Evolutionary conservation across 2,329 filamentous ascomycete species (phyloP).

Genomic region (Fusarium sarcochroum): DNA sequence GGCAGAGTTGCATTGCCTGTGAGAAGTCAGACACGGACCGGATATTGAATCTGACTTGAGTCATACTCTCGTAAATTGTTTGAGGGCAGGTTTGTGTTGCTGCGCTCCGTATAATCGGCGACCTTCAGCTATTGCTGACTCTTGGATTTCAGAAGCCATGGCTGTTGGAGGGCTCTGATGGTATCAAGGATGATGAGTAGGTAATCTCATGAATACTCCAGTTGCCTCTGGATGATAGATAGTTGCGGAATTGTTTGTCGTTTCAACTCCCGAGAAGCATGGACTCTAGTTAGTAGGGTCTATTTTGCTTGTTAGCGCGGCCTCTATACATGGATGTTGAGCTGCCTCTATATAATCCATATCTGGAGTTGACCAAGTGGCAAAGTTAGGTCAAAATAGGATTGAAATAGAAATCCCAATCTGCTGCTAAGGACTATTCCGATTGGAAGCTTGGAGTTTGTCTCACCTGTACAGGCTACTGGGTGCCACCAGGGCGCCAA

Average conservation of each 20-base stretch:
- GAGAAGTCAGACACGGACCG: conserved; percentile 5
- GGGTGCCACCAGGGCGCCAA: conserved; percentile 14
- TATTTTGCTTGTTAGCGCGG: conserved; percentile 9
- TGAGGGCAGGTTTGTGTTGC: conserved; percentile 54
- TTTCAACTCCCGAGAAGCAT: background rate
- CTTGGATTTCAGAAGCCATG: conserved; percentile 44
- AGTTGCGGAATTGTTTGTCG: background rate
- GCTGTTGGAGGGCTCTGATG: background rate
- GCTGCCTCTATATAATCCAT: background rate
- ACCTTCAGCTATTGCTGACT: conserved; percentile 52
- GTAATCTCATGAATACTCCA: background rate
- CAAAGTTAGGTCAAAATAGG: conserved; percentile 9
- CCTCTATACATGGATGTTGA: background rate
- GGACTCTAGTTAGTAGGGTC: background rate
- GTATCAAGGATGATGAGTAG: background rate
- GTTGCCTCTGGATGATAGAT: background rate
- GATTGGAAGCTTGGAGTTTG: conserved; percentile 14
- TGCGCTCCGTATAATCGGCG: conserved; percentile 53
- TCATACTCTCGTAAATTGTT: conserved; percentile 55
- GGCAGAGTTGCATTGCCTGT: conserved; percentile 56
- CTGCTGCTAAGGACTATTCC: background rate
- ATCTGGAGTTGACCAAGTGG: conserved; percentile 9
- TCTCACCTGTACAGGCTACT: conserved; percentile 27
- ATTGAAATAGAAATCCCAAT: background rate
- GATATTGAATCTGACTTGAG: background rate